These are phyloP conservation scores for Rhododendron mucronatum DNA, from an alignment of 148 eudicot genomes.

Conservation along the genomic window DNA sequence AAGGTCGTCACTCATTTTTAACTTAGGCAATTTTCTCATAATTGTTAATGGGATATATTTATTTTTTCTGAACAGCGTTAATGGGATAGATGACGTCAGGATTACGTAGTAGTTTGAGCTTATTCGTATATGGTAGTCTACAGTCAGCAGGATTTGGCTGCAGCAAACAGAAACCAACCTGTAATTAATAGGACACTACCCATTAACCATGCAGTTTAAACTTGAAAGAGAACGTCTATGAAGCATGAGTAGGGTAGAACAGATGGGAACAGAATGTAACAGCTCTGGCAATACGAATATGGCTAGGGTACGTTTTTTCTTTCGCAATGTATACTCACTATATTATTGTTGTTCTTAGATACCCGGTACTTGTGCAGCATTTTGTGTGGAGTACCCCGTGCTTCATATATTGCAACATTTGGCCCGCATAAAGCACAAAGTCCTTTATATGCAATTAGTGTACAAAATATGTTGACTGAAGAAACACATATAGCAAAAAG, in stretches of 20 bases:
- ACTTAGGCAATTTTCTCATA: neutral
- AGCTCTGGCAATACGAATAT: neutral
- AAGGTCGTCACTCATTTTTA: neutral
- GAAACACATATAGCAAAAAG: neutral
- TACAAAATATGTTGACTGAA: neutral
- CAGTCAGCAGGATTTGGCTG: neutral
- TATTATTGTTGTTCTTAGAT: neutral
- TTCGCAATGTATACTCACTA: neutral
- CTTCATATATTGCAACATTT: neutral
- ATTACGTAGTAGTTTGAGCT: neutral
- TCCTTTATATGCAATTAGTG: neutral
- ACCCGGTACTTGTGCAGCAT: neutral
- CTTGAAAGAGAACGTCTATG: neutral
- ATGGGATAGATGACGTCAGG: neutral
- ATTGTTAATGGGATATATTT: neutral
- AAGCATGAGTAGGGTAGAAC: neutral
- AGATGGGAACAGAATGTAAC: neutral
- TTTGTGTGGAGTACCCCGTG: neutral
- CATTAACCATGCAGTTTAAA: neutral
- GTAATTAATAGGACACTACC: neutral
- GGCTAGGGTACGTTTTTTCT: neutral
- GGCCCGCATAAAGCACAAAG: neutral
- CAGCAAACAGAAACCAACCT: neutral
- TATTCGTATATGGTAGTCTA: neutral
- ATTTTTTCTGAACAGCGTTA: neutral